A percentile compares a stretch with the other conserved stretches of the same genome.
These are phyloP conservation scores for Carallia pectinifolia DNA, from an alignment of 345 rosid species.

Conservation along the genomic window DNA sequence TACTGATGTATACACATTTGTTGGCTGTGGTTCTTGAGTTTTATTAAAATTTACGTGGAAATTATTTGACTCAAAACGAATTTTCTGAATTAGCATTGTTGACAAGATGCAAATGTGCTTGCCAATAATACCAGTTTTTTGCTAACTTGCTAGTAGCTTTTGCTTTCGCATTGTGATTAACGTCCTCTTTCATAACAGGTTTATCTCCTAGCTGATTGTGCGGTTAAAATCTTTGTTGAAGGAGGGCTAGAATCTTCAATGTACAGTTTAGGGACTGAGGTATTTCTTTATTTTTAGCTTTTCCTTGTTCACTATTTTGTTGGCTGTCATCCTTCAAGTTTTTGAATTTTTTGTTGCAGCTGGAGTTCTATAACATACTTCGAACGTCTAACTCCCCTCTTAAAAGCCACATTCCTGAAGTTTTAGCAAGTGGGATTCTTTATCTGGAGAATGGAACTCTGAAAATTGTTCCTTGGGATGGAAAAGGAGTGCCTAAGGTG, in stretches of 20 bases:
- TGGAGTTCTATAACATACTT: constrained; percentile 68
- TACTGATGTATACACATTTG: constrained; percentile 5
- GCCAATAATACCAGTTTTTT: background rate
- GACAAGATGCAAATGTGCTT: background rate
- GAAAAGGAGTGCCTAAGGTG: constrained; percentile 70
- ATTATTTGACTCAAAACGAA: background rate
- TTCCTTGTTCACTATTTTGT: constrained; percentile 6
- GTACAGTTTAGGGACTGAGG: constrained; percentile 91
- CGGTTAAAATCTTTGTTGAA: constrained; percentile 78
- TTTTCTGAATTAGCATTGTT: background rate
- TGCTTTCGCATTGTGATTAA: constrained; percentile 17
- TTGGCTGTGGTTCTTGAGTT: constrained; percentile 2
- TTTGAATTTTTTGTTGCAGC: constrained; percentile 51
- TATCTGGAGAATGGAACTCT: constrained; percentile 61
- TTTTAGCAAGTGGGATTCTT: constrained; percentile 75
- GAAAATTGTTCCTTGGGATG: constrained; percentile 78
- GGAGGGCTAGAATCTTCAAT: constrained; percentile 76
- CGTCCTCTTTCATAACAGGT: constrained; percentile 51
- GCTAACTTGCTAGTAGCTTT: background rate
- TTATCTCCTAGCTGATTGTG: constrained; percentile 67
- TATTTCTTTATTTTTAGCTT: constrained; percentile 15
- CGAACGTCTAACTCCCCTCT: constrained; percentile 50
- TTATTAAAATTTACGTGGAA: background rate
- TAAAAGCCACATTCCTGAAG: constrained; percentile 64
- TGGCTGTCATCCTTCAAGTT: constrained; percentile 16